Evolutionary conservation across 108 stramenopile species (phyloP), one percentile per base, ranked within the genome.

Genomic region (Fragilaria radians): DNA sequence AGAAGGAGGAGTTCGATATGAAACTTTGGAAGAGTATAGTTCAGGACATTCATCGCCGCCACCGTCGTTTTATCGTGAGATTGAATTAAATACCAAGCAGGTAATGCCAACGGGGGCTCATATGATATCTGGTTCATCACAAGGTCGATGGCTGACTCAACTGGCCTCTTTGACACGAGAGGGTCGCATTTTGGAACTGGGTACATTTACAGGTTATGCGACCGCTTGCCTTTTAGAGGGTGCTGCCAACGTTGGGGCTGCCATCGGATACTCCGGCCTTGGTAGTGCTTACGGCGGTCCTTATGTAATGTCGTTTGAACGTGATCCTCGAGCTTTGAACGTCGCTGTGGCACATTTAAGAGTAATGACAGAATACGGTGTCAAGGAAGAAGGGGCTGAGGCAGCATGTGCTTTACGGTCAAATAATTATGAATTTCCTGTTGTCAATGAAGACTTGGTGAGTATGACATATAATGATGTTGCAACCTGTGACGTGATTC

Each of bases 141-240:
- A 96, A 71, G 96, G 96, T 19, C 65, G 75, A 19, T 67, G 93
- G 29, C 68, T 96, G 32, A 71, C 70, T n/a, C 78, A 78, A 28
- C 64, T 95, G 50, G 78, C 92, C 30, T 72, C 81, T 5, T 77
- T 90, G 79, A 66, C 83, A 32, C 58, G 91, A 32, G 77, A 86
- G 33, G 86, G 85, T 5, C 71, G 90, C 0, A 70, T 91, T 42
- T 71, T 97, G 28, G 96, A 97, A 67, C 59, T 97, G 33, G 96
- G 96, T 5, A 94, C 90, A 1, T 97, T 97, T 56, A 88, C 85
- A 48, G 96, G 96, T 23, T 97, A 97, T 68, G 86, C 89, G 1
- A 93, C 96, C 5, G 75, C 83, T 19, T 90, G 90, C 64, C 73
- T 97, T 28, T 67, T 89, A 42, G 79, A 87, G 63, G 93, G 90